Evolutionary conservation across 1,139 yeast species (phyloP).

Genomic region (Suhomyces anneliseae): DNA sequence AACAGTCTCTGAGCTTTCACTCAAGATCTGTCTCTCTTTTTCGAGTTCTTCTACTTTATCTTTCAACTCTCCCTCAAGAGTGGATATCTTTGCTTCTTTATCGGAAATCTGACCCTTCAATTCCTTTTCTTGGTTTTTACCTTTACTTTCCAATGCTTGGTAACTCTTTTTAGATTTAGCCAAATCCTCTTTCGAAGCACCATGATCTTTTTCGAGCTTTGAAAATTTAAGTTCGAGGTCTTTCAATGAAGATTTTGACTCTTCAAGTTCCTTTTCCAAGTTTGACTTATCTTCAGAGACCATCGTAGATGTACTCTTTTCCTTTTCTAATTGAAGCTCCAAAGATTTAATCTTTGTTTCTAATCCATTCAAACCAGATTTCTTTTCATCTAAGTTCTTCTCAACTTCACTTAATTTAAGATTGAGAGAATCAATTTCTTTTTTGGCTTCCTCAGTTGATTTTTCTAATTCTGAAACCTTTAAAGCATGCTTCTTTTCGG

Average conservation of each 20-base stretch:
- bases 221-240: neutral
- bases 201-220: neutral
- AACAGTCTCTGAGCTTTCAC: slow-evolving; percentile 50
- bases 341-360: neutral
- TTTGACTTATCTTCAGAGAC: slow-evolving; percentile 1
- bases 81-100: slow-evolving; percentile 10
- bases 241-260: neutral
- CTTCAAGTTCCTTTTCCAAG: neutral
- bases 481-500: neutral
- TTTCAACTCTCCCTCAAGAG: slow-evolving; percentile 21
- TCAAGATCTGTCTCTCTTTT: slow-evolving; percentile 47
- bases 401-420: neutral
- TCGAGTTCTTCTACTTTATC: slow-evolving; percentile 47
- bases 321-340: neutral
- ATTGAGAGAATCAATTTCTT: neutral
- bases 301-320: neutral
- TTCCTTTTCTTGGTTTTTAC: slow-evolving; percentile 7
- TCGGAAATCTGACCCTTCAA: slow-evolving; percentile 9
- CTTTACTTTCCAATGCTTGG: slow-evolving; percentile 7
- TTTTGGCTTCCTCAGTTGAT: neutral
- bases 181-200: neutral
- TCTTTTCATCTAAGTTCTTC: neutral
- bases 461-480: neutral
- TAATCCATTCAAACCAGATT: neutral
- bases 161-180: slow-evolving; percentile 5